Evolutionary conservation across 331 rosid genomes (phyloP).

Genomic region (Malus hybrid): DNA sequence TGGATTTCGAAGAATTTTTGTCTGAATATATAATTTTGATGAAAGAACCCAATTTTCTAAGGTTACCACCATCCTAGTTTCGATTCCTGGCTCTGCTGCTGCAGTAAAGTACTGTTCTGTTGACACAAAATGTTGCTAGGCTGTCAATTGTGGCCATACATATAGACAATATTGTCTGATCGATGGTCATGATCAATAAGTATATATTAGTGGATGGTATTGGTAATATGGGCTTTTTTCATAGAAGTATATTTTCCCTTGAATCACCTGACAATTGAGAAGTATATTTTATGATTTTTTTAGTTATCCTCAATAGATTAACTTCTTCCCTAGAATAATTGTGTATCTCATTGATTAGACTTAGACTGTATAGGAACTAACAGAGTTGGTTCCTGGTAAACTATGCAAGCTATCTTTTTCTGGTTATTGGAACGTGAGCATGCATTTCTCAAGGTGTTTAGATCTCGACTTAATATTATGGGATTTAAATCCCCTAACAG

Average conservation of each 20-base stretch:
- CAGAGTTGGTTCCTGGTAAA: not conserved
- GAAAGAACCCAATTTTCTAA: not conserved
- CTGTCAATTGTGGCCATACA: not conserved
- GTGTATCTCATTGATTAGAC: not conserved
- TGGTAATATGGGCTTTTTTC: too few species aligned
- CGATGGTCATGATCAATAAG: not conserved
- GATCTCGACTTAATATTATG: not conserved
- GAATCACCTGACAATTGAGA: too few species aligned
- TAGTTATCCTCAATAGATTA: too few species aligned
- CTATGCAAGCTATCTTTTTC: not conserved
- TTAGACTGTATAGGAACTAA: not conserved
- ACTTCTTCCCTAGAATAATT: too few species aligned
- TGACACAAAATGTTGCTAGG: not conserved
- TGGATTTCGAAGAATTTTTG: not conserved
- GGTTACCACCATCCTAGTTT: not conserved
- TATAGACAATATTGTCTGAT: not conserved
- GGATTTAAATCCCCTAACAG: too few species aligned
- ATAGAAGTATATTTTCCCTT: too few species aligned
- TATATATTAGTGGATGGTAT: too few species aligned
- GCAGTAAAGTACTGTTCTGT: not conserved
- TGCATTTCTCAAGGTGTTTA: not conserved
- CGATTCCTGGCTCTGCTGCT: not conserved
- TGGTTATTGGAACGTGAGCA: not conserved
- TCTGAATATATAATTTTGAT: not conserved
- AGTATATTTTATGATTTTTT: too few species aligned